Percentiles rank a stretch among this genome's conserved stretches.
Evolutionary conservation across 371 early-diverging fungal species (phyloP).

Genomic region (Mortierella sp.): DNA sequence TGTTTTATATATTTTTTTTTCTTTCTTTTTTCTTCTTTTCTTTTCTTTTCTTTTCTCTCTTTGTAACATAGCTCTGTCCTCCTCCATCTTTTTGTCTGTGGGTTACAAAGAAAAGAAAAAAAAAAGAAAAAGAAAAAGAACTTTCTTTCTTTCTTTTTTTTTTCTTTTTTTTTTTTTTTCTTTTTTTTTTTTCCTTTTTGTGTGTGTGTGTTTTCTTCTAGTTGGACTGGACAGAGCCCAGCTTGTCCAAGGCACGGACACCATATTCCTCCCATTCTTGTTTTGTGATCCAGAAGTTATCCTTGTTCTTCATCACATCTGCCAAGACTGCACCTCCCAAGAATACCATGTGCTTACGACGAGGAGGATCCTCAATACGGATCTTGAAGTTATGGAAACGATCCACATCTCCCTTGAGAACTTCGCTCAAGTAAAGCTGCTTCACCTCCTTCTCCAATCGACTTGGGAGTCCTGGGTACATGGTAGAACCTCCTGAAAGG

Average conservation of each 20-base stretch:
- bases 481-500: constrained; percentile 96
- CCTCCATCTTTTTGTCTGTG: too few relatives aligned
- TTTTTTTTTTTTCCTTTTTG: background rate
- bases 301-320: constrained; percentile 94
- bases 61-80: too few relatives aligned
- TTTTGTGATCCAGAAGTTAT: constrained; percentile 93
- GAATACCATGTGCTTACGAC: constrained; percentile 98
- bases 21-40: background rate
- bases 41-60: background rate
- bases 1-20: too few relatives aligned
- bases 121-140: too few relatives aligned
- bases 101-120: too few relatives aligned
- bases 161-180: background rate
- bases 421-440: constrained; percentile 91
- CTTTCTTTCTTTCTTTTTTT: background rate
- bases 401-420: constrained; percentile 85
- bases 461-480: constrained; percentile 97
- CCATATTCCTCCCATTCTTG: constrained; percentile 96
- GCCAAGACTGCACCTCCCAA: constrained; percentile 98
- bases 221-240: constrained; percentile 52
- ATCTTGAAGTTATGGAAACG: constrained; percentile 97
- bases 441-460: constrained; percentile 98
- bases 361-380: constrained; percentile 96
- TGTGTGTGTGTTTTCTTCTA: constrained; percentile 1
- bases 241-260: constrained; percentile 79